Conservation (phyloP, 306 rosid genomes). For the Ochetophila trinervis region DNA sequence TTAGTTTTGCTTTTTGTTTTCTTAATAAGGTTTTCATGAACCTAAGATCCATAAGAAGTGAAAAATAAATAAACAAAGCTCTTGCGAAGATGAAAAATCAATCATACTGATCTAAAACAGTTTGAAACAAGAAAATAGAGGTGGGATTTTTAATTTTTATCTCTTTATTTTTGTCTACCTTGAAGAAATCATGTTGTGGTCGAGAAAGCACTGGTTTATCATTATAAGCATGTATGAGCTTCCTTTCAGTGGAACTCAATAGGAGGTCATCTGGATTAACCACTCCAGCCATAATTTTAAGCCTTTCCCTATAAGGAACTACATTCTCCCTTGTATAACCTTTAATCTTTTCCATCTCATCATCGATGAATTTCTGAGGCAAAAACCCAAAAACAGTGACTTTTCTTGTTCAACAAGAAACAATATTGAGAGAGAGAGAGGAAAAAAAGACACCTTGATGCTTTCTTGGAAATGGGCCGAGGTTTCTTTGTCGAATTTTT, state of each 20-base stretch:
- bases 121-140: neutral
- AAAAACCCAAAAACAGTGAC: constrained; percentile 16
- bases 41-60: neutral
- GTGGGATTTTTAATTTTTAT: neutral
- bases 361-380: constrained; percentile 62
- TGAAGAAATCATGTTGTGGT: constrained; percentile 79
- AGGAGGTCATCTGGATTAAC: constrained; percentile 82
- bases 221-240: constrained; percentile 70
- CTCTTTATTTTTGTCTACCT: constrained; percentile 39
- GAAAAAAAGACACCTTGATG: constrained; percentile 47
- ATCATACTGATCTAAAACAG: neutral
- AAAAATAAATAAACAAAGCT: no score
- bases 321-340: constrained; percentile 53
- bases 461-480: constrained; percentile 50
- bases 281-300: constrained; percentile 71
- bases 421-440: neutral
- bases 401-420: neutral
- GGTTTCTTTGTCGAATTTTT: constrained; percentile 60
- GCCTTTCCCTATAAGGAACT: constrained; percentile 77
- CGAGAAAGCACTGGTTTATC: constrained; percentile 94
- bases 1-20: constrained; percentile 3
- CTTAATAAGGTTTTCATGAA: neutral
- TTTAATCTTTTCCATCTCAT: constrained; percentile 74
- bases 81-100: no score
- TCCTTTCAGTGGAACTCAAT: constrained; percentile 65